Evolutionary conservation across 768 basidiomycete species (phyloP).

Genomic region (Psilocybe sp.): DNA sequence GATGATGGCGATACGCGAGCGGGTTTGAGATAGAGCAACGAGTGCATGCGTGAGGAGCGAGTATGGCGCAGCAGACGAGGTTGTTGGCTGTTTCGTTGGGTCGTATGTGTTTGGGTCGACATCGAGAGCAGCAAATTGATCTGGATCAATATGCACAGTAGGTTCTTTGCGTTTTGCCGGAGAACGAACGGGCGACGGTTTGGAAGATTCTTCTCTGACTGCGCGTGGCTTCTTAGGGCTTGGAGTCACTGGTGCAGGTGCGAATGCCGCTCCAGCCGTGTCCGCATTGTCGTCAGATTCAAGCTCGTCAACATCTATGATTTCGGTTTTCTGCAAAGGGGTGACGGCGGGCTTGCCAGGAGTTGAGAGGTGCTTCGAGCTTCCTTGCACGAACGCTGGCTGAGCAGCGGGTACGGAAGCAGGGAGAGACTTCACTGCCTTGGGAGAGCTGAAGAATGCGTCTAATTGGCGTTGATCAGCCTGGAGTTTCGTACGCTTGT

Average conservation of each 20-base stretch:
- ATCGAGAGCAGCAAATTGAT: conserved; percentile 30
- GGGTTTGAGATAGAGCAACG: conserved; percentile 57
- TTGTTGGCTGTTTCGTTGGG: conserved; percentile 42
- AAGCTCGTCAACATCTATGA: conserved; percentile 23
- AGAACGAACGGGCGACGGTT: not conserved
- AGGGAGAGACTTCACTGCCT: conserved; percentile 6
- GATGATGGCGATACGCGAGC: conserved; percentile 69
- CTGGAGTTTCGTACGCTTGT: conserved; percentile 15
- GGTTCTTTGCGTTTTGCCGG: not conserved
- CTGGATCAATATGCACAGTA: not conserved
- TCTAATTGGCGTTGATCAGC: conserved; percentile 23
- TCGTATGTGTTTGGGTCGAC: conserved; percentile 50
- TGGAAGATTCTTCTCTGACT: not conserved
- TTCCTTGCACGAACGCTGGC: conserved; percentile 14
- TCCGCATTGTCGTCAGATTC: conserved; percentile 4
- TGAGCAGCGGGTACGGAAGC: not conserved
- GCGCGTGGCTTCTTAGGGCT: not conserved
- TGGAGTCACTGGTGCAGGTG: not conserved
- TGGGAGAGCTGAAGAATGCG: conserved; percentile 21
- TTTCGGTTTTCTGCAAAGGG: not conserved
- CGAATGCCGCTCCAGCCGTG: not conserved
- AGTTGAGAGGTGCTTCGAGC: conserved; percentile 4
- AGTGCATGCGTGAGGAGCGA: conserved; percentile 69
- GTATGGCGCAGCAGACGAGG: conserved; percentile 51
- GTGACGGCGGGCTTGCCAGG: not conserved